Conservation (phyloP, 257 asterid genomes). For the Jaltomata sinuosa region DNA sequence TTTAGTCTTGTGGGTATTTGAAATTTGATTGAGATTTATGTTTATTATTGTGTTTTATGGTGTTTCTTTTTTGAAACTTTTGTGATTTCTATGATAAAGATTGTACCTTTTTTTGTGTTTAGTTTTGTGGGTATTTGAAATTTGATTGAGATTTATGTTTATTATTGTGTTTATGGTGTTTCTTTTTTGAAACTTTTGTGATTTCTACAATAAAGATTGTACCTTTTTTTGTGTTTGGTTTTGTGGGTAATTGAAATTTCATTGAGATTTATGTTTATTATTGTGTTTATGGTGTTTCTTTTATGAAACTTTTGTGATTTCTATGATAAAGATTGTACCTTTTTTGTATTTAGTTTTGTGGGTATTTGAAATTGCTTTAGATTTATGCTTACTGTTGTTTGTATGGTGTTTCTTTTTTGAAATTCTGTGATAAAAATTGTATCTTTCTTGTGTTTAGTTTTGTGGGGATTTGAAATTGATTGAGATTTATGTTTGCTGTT, state of each 20-base stretch:
- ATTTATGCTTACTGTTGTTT: background rate
- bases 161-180: background rate
- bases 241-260: background rate
- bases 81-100: background rate
- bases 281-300: background rate
- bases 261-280: background rate
- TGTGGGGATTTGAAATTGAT: background rate
- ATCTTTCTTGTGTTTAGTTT: background rate
- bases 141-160: background rate
- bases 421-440: background rate
- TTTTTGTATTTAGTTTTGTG: background rate
- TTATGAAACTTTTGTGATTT: no score
- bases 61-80: no score
- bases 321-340: background rate
- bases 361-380: background rate
- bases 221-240: background rate
- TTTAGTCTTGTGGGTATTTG: background rate
- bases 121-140: background rate
- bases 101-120: background rate
- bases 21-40: background rate
- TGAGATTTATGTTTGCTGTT: background rate
- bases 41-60: background rate
- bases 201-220: background rate
- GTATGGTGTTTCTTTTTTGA: background rate
- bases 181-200: background rate